Evolutionary conservation across 2,329 filamentous ascomycete species (phyloP), one percentile per base, ranked within the genome.

Genomic region (Piedraia hortae): DNA sequence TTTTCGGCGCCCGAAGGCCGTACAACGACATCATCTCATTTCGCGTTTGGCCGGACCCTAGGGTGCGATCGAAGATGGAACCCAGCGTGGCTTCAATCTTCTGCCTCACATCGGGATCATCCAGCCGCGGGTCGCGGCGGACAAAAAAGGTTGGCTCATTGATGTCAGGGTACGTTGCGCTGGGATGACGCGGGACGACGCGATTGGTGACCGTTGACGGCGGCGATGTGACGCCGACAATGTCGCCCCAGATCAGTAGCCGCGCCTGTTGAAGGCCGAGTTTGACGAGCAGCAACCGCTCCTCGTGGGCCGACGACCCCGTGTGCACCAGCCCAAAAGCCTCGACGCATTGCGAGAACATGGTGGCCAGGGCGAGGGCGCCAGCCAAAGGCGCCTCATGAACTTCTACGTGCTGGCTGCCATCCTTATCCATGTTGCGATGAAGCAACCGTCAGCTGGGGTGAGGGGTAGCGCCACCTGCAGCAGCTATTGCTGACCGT

Each of bases 341-440:
- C 31, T 53, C 50, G 19, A 52, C 48, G 27, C 48, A 52, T 20
- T 44, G 46, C 33, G 47, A 49, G 42, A 53, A 53, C 14, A 51
- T 42, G 13, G 37, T 44, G 12, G 49, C 48, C 7, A 54, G 43
- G 4, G 44, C 43, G 21, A 48, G 36, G 17, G 48, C 47, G 23
- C 46, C 43, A 14, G 37, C 37, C 15, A 53, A 41, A 6, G 33
- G 26, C 13, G 28, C 35, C 28, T 41, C 39, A 20, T 41, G 34
- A 17, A 36, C 28, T 22, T 38, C 36, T 23, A 31, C 21, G 24
- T 38, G 33, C 19, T 39, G 35, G 24, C 30, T 21, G 24, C 37
- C 34, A 6, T 32, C 28, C 18, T 25, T 22, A 11, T 28, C 21
- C 12, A 23, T 21, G 23, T 36, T 35, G 28, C n/a, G n/a, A n/a